Base-by-base conservation (phyloP, 2,329 filamentous ascomycete genomes). In the Fusarium piperis region DNA sequence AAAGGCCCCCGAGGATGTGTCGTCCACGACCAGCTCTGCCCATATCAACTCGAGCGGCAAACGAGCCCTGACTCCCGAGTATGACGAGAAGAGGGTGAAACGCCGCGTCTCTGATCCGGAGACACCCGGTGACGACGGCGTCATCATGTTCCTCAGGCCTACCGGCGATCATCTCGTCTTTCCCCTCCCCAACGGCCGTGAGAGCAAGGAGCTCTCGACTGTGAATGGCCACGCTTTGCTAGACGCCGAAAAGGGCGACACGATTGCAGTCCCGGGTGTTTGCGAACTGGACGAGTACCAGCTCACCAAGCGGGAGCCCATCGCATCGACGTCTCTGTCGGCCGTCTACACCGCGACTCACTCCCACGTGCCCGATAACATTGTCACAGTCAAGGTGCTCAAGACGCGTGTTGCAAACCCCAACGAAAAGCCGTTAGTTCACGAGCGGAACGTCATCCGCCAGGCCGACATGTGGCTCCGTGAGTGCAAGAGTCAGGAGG, bases 401-500 rank as follows among this genome's bases (percentile, higher is more conserved):
- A 89, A 89, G 79, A 90, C 88, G 2, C 79, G 83, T 7, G 76
- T 83, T 4, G 72, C 81, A 33, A 82, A 80, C 44, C 69, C 81
- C 4, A 79, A 82, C 56, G 77, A 82, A 46, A 86, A 85, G 61
- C 84, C 85, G 3, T 83, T 85, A 46, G 84, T 87, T 20, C 83
- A 83, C 59, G 87, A 88, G 74, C 83, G 84, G 61, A 87, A 86
- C 64, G 85, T 89, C 46, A 89, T 90, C 71, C 85, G 85, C 1
- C 88, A 90, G 74, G 87, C 88, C 44, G 86, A 90, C 73, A 86
- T 88, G 76, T 90, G 88, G 87, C 79, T 88, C 68, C 86, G 88
- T 68, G 88, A 90, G 74, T 86, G 86, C 69, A 84, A 85, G 73
- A 87, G 83, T 73, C 88, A 90, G 69, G 85, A 87, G 70, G 83